Conservation (phyloP, 1,284 basidiomycete genomes). For the Inonotus hispidus region DNA sequence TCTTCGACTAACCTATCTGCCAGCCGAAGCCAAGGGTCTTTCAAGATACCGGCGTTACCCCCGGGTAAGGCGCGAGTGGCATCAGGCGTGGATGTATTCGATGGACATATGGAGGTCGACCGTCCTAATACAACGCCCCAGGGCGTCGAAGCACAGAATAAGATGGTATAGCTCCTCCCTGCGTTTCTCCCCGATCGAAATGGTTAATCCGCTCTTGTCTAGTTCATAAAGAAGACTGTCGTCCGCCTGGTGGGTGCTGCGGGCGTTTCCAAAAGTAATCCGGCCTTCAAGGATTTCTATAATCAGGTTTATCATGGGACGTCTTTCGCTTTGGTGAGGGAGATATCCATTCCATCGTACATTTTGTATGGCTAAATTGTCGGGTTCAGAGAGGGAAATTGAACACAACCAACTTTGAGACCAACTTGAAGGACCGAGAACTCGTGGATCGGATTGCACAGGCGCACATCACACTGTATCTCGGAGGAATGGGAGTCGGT, state of each 20-base stretch:
- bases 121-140: neutral
- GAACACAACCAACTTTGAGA: constrained; percentile 16
- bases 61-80: constrained; percentile 23
- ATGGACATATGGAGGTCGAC: constrained; percentile 26
- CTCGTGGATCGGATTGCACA: constrained; percentile 21
- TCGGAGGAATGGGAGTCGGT: constrained; percentile 20
- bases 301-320: constrained; percentile 49
- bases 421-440: constrained; percentile 9
- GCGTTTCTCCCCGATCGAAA: constrained; percentile 22
- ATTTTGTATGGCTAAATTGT: neutral
- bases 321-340: constrained; percentile 47
- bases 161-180: constrained; percentile 35
- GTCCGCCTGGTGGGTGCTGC: constrained; percentile 34
- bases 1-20: constrained; percentile 24
- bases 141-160: constrained; percentile 36
- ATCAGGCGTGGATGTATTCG: constrained; percentile 46
- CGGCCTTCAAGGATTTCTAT: constrained; percentile 57
- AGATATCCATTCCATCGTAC: neutral
- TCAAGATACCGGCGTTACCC: constrained; percentile 35
- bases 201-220: neutral
- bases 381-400: constrained; percentile 20
- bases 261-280: constrained; percentile 48
- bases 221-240: constrained; percentile 43
- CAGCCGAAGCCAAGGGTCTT: constrained; percentile 24
- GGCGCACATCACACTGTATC: constrained; percentile 24